Evolutionary conservation across 352 stramenopile species (phyloP).

Genomic region (Pseudoperonospora humuli): DNA sequence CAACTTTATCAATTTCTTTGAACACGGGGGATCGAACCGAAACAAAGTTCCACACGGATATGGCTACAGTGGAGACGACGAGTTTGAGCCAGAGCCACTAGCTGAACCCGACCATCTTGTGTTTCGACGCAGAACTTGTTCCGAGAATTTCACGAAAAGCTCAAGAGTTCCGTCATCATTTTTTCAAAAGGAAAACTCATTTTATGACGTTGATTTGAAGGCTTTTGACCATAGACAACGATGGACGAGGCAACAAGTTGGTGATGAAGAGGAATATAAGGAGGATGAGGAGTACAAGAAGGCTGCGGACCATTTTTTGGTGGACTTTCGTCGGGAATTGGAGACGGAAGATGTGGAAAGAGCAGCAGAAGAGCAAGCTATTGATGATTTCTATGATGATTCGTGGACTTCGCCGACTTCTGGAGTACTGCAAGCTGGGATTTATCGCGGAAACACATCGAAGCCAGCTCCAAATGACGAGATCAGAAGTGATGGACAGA

Average conservation of each 20-base stretch:
- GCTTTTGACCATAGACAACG: constrained; percentile 7
- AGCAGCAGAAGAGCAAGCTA: neutral
- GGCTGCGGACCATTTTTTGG: constrained; percentile 7
- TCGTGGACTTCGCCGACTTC: constrained; percentile 12
- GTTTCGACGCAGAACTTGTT: constrained; percentile 23
- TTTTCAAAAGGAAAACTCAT: constrained; percentile 13
- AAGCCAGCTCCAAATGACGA: constrained; percentile 9
- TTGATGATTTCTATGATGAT: constrained; percentile 16
- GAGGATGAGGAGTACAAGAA: constrained; percentile 15
- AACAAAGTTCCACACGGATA: no score
- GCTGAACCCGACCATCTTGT: constrained; percentile 12
- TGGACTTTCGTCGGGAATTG: constrained; percentile 10
- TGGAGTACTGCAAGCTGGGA: neutral
- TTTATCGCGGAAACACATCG: neutral
- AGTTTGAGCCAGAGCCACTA: constrained; percentile 21
- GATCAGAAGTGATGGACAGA: constrained; percentile 30
- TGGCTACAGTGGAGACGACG: no score
- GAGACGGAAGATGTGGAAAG: constrained; percentile 13
- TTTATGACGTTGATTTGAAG: neutral
- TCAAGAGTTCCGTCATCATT: constrained; percentile 18
- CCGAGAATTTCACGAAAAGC: constrained; percentile 33
- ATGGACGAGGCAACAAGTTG: constrained; percentile 1
- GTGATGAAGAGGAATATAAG: constrained; percentile 25
- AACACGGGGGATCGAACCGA: neutral
- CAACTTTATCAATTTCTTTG: constrained; percentile 9